Base-by-base conservation (phyloP, 371 early-diverging fungal genomes). In the Mucor sp. region DNA sequence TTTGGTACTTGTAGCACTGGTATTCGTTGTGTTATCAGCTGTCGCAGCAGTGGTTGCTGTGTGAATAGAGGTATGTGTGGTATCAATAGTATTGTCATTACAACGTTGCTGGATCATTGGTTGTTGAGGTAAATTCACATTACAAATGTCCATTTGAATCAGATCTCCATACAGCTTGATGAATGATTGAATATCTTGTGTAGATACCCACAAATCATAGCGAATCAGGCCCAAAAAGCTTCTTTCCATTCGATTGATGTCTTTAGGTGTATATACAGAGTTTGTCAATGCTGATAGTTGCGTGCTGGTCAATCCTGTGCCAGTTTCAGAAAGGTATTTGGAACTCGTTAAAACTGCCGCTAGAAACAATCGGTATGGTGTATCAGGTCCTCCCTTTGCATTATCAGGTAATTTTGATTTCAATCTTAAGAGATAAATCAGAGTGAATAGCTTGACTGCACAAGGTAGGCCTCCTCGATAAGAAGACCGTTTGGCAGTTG, bases 211-310 rank as follows among this genome's bases (percentile, higher is more conserved):
- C 27, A 76, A 68, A 57, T 76, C 71, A 57, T 76, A 76, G 12
- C 71, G 48, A 12, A 76, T 48, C 5, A 89, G 68, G 28, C 84
- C 78, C 19, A 90, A 76, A 70, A 90, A 81, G 4, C 85, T 86
- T 23, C 88, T 78, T 70, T 90, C 90, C 89, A 89, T 89, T 15
- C 77, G 80, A 59, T 86, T 78, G 61, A 90, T 82, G 62, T 90
- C 88, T 30, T 73, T 71, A 7, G 76, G 72, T 9, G 82, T 75
- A 60, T 87, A 90, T 23, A 86, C 66, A 28, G 84, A 85, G 32
- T 78, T 75, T 0, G 87, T 84, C 25, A 88, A 82, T 28, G 68
- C 69, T 9, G 85, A 81, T 35, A 90, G 75, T 5, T 53, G 58
- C 1, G 27, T 47, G 44, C 63, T 74, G 0, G 71, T 76, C 21